Evolutionary conservation across 2,329 filamentous ascomycete species (phyloP).

Genomic region (Herpotrichia juniperi): DNA sequence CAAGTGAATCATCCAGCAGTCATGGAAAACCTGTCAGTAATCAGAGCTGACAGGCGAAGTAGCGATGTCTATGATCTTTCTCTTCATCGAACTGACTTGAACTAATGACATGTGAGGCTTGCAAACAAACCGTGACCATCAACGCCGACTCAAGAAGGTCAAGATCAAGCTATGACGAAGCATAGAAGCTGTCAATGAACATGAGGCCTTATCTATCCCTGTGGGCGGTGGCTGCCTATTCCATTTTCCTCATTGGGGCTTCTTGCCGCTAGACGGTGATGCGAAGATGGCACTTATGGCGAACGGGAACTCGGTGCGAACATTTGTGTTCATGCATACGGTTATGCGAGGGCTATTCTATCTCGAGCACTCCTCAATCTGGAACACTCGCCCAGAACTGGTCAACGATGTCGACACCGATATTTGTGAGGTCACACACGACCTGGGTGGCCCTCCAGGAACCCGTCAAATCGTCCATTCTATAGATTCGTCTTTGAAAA

Average conservation of each 20-base stretch:
- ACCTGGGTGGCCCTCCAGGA: constrained; percentile 2
- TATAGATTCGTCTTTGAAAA: not conserved
- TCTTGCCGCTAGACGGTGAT: constrained; percentile 8
- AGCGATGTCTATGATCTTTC: constrained; percentile 17
- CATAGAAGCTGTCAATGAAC: constrained; percentile 8
- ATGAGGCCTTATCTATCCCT: constrained; percentile 11
- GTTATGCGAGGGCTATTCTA: constrained; percentile 16
- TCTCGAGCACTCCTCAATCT: constrained; percentile 9
- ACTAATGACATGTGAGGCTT: constrained; percentile 17
- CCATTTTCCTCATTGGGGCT: constrained; percentile 10
- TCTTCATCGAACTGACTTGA: constrained; percentile 22
- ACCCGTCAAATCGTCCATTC: constrained; percentile 10
- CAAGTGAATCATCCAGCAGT: not conserved
- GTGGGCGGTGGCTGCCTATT: constrained; percentile 19
- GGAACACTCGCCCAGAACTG: constrained; percentile 11
- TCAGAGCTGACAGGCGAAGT: constrained; percentile 11
- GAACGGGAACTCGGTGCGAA: constrained; percentile 17
- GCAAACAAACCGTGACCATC: constrained; percentile 7
- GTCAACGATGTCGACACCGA: constrained; percentile 18
- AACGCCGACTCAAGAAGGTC: constrained; percentile 7
- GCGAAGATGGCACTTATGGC: constrained; percentile 15
- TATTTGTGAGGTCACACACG: constrained; percentile 20
- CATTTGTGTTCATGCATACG: constrained; percentile 19
- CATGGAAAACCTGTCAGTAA: not conserved
- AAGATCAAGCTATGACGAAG: constrained; percentile 16